A percentile compares a stretch with the other conserved stretches of the same genome.
Evolutionary conservation across 805 yeast genomes (phyloP).

Genomic region (Candida tibetensis): DNA sequence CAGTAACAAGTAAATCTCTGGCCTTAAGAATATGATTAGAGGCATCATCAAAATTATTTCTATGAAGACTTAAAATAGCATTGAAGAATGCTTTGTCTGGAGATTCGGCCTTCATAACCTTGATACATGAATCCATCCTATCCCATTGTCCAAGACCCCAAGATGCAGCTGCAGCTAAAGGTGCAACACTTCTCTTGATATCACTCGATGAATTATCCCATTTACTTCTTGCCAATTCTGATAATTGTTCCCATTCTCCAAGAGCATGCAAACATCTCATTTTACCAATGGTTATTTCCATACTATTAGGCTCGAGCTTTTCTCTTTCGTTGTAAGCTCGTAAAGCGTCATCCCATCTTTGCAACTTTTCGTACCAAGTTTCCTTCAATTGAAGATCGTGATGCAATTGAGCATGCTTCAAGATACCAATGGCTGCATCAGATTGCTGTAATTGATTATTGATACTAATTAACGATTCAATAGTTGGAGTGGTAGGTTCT

Average conservation of each 20-base stretch:
- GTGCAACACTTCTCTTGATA: constrained; percentile 81
- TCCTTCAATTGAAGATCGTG: constrained; percentile 90
- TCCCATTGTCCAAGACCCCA: constrained; percentile 99
- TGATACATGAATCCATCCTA: constrained; percentile 84
- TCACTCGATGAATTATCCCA: constrained; percentile 79
- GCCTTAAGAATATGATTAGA: constrained; percentile 76
- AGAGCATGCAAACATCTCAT: constrained; percentile 97
- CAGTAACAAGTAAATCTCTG: constrained; percentile 86
- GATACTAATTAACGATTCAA: constrained; percentile 87
- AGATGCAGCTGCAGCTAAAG: constrained; percentile 97
- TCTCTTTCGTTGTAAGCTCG: constrained; percentile 84
- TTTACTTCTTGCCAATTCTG: constrained; percentile 78
- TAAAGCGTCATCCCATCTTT: constrained; percentile 97
- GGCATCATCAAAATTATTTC: constrained; percentile 83
- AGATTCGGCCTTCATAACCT: constrained; percentile 86
- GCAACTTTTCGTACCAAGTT: constrained; percentile 96
- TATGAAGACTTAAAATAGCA: constrained; percentile 81
- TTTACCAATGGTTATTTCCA: constrained; percentile 94
- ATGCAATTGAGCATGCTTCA: constrained; percentile 89
- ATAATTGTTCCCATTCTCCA: constrained; percentile 97
- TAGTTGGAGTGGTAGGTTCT: constrained; percentile 87
- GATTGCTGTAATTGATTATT: constrained; percentile 94
- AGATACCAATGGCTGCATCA: constrained; percentile 96
- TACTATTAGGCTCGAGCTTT: constrained; percentile 57
- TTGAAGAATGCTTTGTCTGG: constrained; percentile 95